These are phyloP conservation scores for Colletotrichum agaves DNA, from an alignment of 2,329 filamentous ascomycete species.

Conservation along the genomic window DNA sequence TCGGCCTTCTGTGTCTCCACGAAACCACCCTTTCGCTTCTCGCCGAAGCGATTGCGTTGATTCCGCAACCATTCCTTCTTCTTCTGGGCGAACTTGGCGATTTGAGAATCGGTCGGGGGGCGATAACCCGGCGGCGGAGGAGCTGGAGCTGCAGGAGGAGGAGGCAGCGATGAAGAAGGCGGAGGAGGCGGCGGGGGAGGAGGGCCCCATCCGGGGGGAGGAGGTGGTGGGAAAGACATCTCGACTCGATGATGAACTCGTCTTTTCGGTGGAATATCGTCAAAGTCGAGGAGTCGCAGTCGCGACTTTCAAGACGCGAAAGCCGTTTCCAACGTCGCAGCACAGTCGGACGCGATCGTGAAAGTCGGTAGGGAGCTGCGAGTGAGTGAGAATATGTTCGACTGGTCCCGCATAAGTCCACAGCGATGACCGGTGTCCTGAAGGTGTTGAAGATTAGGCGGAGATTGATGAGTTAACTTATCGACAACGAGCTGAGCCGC, in stretches of 20 bases:
- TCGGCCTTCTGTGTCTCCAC: conserved; percentile 98
- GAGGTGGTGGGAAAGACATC: conserved; percentile 67
- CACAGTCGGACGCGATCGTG: conserved; percentile 32
- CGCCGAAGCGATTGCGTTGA: conserved; percentile 92
- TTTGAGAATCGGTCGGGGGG: conserved; percentile 81
- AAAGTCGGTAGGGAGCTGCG: conserved; percentile 7
- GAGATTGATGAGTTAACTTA: conserved; percentile 30
- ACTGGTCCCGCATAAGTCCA: conserved; percentile 38
- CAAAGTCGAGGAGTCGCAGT: conserved; percentile 36
- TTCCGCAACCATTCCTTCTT: conserved; percentile 98
- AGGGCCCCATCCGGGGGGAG: conserved; percentile 67
- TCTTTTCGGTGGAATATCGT: conserved; percentile 29
- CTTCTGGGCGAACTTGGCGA: conserved; percentile 97
- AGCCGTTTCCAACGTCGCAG: conserved; percentile 25
- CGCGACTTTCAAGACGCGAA: conserved; percentile 38
- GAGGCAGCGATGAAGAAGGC: conserved; percentile 65
- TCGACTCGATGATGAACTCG: conserved; percentile 39
- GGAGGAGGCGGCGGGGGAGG: conserved; percentile 63
- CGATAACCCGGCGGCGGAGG: conserved; percentile 89
- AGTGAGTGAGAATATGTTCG: conserved; percentile 13
- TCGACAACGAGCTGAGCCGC: conserved; percentile 31
- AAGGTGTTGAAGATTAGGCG: conserved; percentile 27
- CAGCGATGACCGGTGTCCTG: conserved; percentile 39
- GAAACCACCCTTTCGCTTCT: conserved; percentile 96
- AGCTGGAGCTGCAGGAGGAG: conserved; percentile 67